These are phyloP conservation scores for Rutstroemia sydowiana DNA, from an alignment of 2,329 filamentous ascomycete species.

Conservation along the genomic window DNA sequence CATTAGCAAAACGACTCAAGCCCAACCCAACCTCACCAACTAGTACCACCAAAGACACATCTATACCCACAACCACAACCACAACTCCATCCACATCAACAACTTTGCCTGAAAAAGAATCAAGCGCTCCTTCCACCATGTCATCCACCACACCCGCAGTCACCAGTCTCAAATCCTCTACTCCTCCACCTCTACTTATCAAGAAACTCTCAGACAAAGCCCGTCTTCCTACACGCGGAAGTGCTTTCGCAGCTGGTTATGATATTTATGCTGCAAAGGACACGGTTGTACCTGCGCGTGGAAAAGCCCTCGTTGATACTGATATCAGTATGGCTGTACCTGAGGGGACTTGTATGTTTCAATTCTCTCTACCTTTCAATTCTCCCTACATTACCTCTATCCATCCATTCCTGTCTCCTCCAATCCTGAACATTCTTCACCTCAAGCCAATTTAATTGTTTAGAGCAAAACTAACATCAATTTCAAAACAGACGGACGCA, in stretches of 20 bases:
- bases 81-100: not conserved
- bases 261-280: constrained; percentile 79
- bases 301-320: constrained; percentile 81
- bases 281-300: constrained; percentile 69
- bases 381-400: not conserved
- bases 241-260: constrained; percentile 85
- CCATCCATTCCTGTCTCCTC: not conserved
- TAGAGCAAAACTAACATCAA: not conserved
- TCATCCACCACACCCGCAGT: constrained; percentile 7
- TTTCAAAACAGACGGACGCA: constrained; percentile 63
- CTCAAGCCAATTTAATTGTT: not conserved
- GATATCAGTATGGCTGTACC: constrained; percentile 89
- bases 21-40: constrained; percentile 1
- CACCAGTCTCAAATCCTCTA: constrained; percentile 14
- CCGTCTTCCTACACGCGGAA: constrained; percentile 80
- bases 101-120: constrained; percentile 6
- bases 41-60: not conserved
- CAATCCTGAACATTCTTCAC: not conserved
- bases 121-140: not conserved
- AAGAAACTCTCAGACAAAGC: constrained; percentile 80
- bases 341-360: constrained; percentile 70
- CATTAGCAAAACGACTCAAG: constrained; percentile 12
- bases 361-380: not conserved
- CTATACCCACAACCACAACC: not conserved
- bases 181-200: constrained; percentile 40